Evolutionary conservation across 2,329 filamentous ascomycete species (phyloP).

Genomic region (Claviceps monticola): DNA sequence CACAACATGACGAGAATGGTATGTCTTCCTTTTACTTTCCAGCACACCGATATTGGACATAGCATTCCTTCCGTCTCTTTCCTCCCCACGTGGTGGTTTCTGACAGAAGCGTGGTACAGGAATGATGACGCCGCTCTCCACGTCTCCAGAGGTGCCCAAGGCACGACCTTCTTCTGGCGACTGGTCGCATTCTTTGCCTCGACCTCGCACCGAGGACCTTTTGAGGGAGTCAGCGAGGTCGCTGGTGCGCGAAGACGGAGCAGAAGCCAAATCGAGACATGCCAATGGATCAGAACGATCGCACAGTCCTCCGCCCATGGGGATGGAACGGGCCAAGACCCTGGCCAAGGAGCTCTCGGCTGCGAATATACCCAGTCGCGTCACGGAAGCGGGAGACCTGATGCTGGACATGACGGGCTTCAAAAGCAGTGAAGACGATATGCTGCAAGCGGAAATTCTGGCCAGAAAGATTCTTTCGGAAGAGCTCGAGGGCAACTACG

Average conservation of each 20-base stretch:
- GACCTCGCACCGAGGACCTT: slow-evolving; percentile 42
- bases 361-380: slow-evolving; percentile 81
- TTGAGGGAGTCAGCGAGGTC: slow-evolving; percentile 32
- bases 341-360: slow-evolving; percentile 77
- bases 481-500: slow-evolving; percentile 87
- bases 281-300: slow-evolving; percentile 41
- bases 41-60: too few species aligned
- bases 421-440: slow-evolving; percentile 87
- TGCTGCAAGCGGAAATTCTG: slow-evolving; percentile 81
- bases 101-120: slow-evolving; percentile 17
- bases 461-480: slow-evolving; percentile 86
- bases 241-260: slow-evolving; percentile 20
- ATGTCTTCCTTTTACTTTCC: slow-evolving; percentile 4
- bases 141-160: slow-evolving; percentile 35
- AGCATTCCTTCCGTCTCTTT: too few species aligned
- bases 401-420: slow-evolving; percentile 98
- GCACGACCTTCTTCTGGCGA: slow-evolving; percentile 35
- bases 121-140: slow-evolving; percentile 37
- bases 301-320: slow-evolving; percentile 62
- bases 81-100: too few species aligned
- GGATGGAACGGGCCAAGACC: slow-evolving; percentile 67
- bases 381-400: slow-evolving; percentile 86
- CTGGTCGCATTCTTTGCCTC: slow-evolving; percentile 30
- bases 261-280: slow-evolving; percentile 22
- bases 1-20: slow-evolving; percentile 17